Percentiles rank a stretch among this genome's conserved stretches.
Conservation (phyloP, 768 basidiomycete genomes). For the Boletus insuetus region DNA sequence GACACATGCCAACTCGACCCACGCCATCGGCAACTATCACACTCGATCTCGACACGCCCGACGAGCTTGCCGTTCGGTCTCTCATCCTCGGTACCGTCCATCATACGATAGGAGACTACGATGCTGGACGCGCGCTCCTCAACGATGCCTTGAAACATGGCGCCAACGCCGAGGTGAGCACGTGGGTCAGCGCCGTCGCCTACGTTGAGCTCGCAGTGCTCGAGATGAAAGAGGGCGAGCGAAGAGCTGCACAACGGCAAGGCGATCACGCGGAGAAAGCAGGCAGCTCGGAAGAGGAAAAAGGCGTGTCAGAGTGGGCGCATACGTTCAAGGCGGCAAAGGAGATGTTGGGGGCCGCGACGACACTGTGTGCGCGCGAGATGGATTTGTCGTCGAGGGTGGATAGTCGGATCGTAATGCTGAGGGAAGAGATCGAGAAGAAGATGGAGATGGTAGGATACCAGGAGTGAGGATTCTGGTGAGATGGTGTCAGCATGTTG, state of each 20-base stretch:
- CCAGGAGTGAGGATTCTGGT: conserved; percentile 5
- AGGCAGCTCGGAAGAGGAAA: conserved; percentile 6
- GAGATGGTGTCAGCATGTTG: no score
- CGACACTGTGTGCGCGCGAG: conserved; percentile 46
- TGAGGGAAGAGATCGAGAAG: conserved; percentile 63
- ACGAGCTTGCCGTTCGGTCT: conserved; percentile 67
- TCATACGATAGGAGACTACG: conserved; percentile 50
- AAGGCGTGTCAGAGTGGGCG: conserved; percentile 39
- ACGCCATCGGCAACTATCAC: not conserved
- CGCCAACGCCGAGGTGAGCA: conserved; percentile 44
- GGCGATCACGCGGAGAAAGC: conserved; percentile 5
- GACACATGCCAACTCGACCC: not conserved
- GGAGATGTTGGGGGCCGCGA: conserved; percentile 51
- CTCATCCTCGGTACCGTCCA: conserved; percentile 68
- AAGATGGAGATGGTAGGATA: conserved; percentile 52
- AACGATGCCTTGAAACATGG: conserved; percentile 48
- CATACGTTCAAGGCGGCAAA: conserved; percentile 46
- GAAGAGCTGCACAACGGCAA: conserved; percentile 32
- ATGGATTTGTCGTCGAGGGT: conserved; percentile 64
- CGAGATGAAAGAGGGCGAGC: conserved; percentile 62
- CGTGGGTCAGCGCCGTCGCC: conserved; percentile 67
- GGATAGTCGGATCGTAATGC: conserved; percentile 67
- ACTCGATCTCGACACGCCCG: conserved; percentile 59
- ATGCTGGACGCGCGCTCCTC: conserved; percentile 46
- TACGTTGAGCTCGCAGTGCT: conserved; percentile 69